Percentiles rank a stretch among this genome's conserved stretches.
These are phyloP conservation scores for Venturia carpophila DNA, from an alignment of 2,329 filamentous ascomycete genomes.

Conservation along the genomic window DNA sequence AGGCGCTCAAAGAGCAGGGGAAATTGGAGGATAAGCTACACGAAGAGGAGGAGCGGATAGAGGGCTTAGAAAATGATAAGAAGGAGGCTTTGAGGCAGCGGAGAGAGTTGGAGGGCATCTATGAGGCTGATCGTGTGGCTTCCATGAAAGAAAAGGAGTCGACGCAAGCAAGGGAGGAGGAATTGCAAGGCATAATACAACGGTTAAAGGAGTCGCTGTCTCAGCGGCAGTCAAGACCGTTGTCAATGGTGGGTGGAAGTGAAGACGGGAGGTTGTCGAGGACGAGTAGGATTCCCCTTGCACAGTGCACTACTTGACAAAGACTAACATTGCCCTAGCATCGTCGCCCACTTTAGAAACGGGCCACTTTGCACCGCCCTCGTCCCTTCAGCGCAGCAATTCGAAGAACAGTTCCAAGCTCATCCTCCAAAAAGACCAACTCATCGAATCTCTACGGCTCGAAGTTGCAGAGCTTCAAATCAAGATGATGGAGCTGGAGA, in stretches of 20 bases:
- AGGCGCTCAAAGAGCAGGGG: conserved; percentile 71
- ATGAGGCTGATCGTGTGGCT: conserved; percentile 80
- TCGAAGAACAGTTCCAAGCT: conserved; percentile 85
- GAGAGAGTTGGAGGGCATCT: conserved; percentile 85
- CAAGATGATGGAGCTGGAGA: conserved; percentile 89
- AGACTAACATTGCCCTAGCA: conserved; percentile 11
- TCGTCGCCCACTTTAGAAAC: conserved; percentile 61
- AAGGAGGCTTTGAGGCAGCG: conserved; percentile 74
- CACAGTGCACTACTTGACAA: background rate
- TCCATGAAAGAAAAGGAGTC: conserved; percentile 91
- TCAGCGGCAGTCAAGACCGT: conserved; percentile 55
- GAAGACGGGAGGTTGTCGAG: conserved; percentile 44
- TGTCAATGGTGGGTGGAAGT: conserved; percentile 33
- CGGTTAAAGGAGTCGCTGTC: conserved; percentile 82
- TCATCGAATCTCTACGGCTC: conserved; percentile 85
- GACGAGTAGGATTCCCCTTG: conserved; percentile 39
- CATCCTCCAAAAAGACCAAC: conserved; percentile 88
- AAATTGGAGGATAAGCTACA: conserved; percentile 83
- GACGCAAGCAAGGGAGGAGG: conserved; percentile 73
- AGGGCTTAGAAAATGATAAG: conserved; percentile 75
- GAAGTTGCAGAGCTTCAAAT: conserved; percentile 94
- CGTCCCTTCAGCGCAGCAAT: conserved; percentile 76
- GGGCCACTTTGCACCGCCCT: conserved; percentile 77
- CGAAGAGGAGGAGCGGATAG: conserved; percentile 76
- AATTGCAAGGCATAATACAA: conserved; percentile 84